Evolutionary conservation across 768 basidiomycete genomes (phyloP).

Genomic region (Leucosporidium scottii): DNA sequence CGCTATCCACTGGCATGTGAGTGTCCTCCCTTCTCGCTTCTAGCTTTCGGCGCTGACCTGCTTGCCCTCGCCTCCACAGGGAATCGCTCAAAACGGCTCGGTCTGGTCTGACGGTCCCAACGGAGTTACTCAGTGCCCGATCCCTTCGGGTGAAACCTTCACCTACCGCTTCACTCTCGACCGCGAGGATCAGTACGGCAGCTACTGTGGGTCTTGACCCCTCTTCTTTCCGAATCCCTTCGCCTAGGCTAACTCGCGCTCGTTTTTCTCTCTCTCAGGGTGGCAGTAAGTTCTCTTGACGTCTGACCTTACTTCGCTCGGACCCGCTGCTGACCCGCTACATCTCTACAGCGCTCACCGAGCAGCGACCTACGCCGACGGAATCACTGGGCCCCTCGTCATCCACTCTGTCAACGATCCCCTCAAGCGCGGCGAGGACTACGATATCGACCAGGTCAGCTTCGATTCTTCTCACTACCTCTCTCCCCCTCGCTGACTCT

Average conservation of each 20-base stretch:
- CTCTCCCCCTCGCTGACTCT: too few relatives aligned
- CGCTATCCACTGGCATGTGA: conserved; percentile 26
- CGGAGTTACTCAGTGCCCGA: conserved; percentile 36
- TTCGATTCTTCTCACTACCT: not conserved
- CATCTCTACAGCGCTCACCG: conserved; percentile 26
- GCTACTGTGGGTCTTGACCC: too few relatives aligned
- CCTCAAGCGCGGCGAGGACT: conserved; percentile 34
- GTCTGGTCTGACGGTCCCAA: conserved; percentile 36
- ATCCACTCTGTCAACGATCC: conserved; percentile 30
- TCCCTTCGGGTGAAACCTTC: conserved; percentile 28
- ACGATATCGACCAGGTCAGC: conserved; percentile 35
- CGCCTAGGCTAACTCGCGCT: not conserved
- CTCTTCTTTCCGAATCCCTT: too few relatives aligned
- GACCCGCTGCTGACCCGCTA: too few relatives aligned
- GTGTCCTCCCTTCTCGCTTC: not conserved
- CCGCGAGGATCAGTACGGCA: conserved; percentile 9
- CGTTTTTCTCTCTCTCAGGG: not conserved
- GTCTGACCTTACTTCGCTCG: too few relatives aligned
- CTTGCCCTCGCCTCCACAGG: conserved; percentile 11
- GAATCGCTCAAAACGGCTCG: conserved; percentile 36
- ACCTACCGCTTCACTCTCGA: conserved; percentile 35
- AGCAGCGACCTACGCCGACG: conserved; percentile 33
- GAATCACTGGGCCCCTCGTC: conserved; percentile 27
- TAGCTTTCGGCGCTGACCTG: too few relatives aligned
- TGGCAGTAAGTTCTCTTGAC: conserved; percentile 19